phyloP scores from a whole-genome alignment of 2,329 filamentous ascomycete genomes.

The Chlorencoelia australis region DNA sequence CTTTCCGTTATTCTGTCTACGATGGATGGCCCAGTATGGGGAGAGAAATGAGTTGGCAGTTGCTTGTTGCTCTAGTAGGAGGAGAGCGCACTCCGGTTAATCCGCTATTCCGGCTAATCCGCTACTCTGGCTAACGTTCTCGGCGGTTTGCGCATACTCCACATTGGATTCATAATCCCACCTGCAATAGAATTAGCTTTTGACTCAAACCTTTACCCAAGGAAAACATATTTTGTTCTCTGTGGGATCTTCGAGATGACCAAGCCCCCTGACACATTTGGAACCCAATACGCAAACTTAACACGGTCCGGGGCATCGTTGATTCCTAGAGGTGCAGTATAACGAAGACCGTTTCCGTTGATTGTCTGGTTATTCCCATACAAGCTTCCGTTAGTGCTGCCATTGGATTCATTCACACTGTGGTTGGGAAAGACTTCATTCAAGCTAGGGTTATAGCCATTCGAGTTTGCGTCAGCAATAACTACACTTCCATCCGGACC shows the following conservation, averaged over 20 bases:
- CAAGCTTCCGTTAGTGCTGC: conserved; percentile 2
- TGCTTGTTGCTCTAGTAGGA: no score
- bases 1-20: conserved; percentile 33
- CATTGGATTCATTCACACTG: no score
- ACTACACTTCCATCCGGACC: no score
- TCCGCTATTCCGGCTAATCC: background rate
- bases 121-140: conserved; percentile 34
- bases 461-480: no score
- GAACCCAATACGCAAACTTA: conserved; percentile 43
- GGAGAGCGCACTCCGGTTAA: background rate
- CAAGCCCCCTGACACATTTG: conserved; percentile 42
- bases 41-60: no score
- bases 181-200: conserved; percentile 9
- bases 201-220: background rate
- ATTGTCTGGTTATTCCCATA: background rate
- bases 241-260: conserved; percentile 43
- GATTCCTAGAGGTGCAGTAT: conserved; percentile 27
- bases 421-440: no score
- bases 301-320: conserved; percentile 35
- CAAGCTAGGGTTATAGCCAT: no score
- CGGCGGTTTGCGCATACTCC: conserved; percentile 38
- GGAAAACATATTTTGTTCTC: conserved; percentile 26
- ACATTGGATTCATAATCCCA: conserved; percentile 41
- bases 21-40: background rate
- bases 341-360: conserved; percentile 11